A percentile compares a stretch with the other conserved stretches of the same genome.
phyloP scores from a whole-genome alignment of 257 asterid species.

The Nicotiana sylvestris region DNA sequence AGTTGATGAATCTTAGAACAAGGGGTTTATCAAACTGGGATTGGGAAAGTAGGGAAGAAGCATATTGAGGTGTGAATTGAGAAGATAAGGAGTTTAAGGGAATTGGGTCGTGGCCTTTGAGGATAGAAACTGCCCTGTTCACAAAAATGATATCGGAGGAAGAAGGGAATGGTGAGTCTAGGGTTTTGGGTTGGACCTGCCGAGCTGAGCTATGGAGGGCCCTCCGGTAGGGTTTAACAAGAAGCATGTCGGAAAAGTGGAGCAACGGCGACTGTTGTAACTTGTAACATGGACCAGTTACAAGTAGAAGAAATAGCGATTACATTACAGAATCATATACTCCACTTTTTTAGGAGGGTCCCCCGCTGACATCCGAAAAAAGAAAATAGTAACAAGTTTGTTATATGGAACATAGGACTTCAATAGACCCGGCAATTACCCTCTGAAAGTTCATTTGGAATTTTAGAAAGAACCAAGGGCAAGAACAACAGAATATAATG shows the following conservation, averaged over 20 bases:
- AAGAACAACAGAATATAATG: too few relatives aligned
- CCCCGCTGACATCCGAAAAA: too few relatives aligned
- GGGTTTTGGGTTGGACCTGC: constrained; percentile 17
- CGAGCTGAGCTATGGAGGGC: constrained; percentile 29
- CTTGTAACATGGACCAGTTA: background rate
- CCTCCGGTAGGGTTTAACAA: constrained; percentile 31
- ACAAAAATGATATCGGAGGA: constrained; percentile 41
- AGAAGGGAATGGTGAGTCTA: constrained; percentile 15
- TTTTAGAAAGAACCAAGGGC: too few relatives aligned
- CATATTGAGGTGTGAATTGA: constrained; percentile 59
- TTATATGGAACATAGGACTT: too few relatives aligned
- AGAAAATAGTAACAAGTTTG: too few relatives aligned
- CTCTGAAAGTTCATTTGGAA: too few relatives aligned
- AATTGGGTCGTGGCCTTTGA: constrained; percentile 45
- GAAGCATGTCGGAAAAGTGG: constrained; percentile 38
- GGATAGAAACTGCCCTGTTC: constrained; percentile 50
- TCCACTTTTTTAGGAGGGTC: too few relatives aligned
- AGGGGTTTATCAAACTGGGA: constrained; percentile 43
- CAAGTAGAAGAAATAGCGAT: too few relatives aligned
- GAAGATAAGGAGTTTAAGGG: constrained; percentile 46
- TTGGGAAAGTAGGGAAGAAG: constrained; percentile 61
- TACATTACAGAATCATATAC: too few relatives aligned
- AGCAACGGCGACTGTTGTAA: background rate
- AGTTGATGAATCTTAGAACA: constrained; percentile 49
- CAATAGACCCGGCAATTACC: too few relatives aligned